Base-by-base conservation (phyloP, 1,139 yeast species). In the Suhomyces wounanorum region DNA sequence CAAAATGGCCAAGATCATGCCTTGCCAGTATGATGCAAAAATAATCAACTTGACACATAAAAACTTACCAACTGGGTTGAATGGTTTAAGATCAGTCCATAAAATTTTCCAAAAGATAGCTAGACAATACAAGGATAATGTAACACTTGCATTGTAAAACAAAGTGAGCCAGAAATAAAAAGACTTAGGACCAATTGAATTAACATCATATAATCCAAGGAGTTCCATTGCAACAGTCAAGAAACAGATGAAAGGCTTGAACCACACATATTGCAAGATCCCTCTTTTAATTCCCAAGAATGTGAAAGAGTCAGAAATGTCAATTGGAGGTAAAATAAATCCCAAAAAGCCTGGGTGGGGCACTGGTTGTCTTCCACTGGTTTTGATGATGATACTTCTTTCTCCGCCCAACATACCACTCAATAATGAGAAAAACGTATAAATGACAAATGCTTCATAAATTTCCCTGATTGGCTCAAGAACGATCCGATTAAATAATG, bases 21-120 rank as follows among this genome's bases (percentile, higher is more conserved):
- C 94, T 66, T 94, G 99, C 99, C 99, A 94, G 67, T 91, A 94
- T 16, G 96, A 89, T 36, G 97, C 97, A 75, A 94, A 94, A 51
- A 95, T 92, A 52, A 94, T 89, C 57, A 91, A 77, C 66, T 94
- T 94, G 48, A 94, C 96, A 71, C 97, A 91, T 43, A 95, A 68
- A 65, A 94, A 94, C 67, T 95, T 95, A 9, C 96, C 92, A 76
- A 94, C 84, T 2, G 98, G 98, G 49, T 89, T 80, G 70, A 87
- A 92, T 0, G 89, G 91, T 50, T 75, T 78, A 59, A 94, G 76
- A 60, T 92, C 98, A 8, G 67, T 69, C 72, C 89, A 84, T 17
- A 94, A 72, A 55, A 96, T 89, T 63, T 84, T 87, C 99, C 99
- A 94, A 66, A 94, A 94, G 47, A 92, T 73, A 0, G 97, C 97